These are phyloP conservation scores for Leishmania arabica DNA, from an alignment of 208 protist species.

Conservation along the genomic window DNA sequence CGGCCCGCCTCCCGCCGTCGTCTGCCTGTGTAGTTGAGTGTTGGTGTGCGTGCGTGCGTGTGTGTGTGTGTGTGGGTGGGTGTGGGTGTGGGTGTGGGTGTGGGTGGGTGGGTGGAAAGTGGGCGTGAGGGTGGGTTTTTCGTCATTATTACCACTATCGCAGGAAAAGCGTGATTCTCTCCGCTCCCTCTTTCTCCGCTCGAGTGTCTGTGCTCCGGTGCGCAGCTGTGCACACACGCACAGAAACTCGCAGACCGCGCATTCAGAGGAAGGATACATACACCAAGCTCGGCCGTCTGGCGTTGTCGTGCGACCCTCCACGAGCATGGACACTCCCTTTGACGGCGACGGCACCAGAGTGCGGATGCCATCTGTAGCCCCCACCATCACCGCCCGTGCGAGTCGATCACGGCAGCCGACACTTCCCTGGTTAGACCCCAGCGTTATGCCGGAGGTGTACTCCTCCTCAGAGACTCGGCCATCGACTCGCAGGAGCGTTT, in stretches of 20 bases:
- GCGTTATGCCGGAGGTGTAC: not conserved
- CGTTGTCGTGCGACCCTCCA: not conserved
- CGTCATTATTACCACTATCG: too few species aligned
- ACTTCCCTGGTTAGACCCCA: not conserved
- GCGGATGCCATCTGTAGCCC: not conserved
- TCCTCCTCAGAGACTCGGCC: slow-evolving; percentile 1
- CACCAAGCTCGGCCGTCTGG: not conserved
- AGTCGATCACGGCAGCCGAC: not conserved
- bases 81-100: too few species aligned
- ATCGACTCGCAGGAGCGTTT: not conserved
- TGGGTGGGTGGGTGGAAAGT: not conserved
- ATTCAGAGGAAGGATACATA: not conserved
- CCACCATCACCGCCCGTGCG: not conserved
- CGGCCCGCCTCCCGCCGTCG: not conserved
- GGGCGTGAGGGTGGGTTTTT: too few species aligned
- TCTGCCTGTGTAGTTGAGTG: not conserved
- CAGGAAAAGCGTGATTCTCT: too few species aligned
- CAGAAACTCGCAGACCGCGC: not conserved
- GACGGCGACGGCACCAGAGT: not conserved
- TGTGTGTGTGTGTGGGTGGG: too few species aligned
- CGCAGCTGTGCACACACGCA: not conserved
- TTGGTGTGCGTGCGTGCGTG: too few species aligned
- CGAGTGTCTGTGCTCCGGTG: not conserved
- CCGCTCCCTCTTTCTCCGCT: not conserved
- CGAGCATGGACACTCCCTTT: not conserved